phyloP scores from a whole-genome alignment of 345 rosid genomes.

The Aquilaria malaccensis region DNA sequence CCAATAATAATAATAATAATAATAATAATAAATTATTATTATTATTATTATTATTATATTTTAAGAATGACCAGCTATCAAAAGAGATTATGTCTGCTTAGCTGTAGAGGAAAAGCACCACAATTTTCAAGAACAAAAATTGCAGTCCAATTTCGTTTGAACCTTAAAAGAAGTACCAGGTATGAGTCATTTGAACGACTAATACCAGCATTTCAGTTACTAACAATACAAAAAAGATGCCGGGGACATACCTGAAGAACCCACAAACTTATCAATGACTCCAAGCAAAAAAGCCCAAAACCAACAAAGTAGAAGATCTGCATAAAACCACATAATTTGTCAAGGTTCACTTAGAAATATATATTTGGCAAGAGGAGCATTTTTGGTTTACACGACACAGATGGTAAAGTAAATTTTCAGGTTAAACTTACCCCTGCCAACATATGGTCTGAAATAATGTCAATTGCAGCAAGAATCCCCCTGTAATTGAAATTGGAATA shows the following conservation, averaged over 20 bases:
- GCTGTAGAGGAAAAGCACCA: too few species aligned
- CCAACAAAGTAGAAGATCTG: conserved; percentile 95
- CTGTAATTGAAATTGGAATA: conserved; percentile 31
- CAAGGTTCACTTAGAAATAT: neutral
- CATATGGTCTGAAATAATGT: conserved; percentile 56
- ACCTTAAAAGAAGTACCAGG: too few species aligned
- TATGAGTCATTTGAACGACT: too few species aligned
- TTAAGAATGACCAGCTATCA: too few species aligned
- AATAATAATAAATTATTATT: neutral
- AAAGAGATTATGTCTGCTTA: too few species aligned
- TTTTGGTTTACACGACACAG: too few species aligned
- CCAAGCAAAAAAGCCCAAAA: conserved; percentile 83
- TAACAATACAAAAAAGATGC: conserved; percentile 5
- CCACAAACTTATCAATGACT: conserved; percentile 88
- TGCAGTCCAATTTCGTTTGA: too few species aligned
- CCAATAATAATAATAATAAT: neutral
- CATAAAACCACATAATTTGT: conserved; percentile 9
- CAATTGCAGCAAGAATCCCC: conserved; percentile 93
- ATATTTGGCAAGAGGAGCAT: neutral
- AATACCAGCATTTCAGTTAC: neutral
- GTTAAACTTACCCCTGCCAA: conserved; percentile 75
- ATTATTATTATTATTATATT: too few species aligned
- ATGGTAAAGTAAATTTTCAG: neutral
- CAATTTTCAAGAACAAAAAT: too few species aligned
- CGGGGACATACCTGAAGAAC: conserved; percentile 73